Evolutionary conservation across 2,329 filamentous ascomycete species (phyloP), one percentile per base, ranked within the genome.

Genomic region (Penicillium sp.): DNA sequence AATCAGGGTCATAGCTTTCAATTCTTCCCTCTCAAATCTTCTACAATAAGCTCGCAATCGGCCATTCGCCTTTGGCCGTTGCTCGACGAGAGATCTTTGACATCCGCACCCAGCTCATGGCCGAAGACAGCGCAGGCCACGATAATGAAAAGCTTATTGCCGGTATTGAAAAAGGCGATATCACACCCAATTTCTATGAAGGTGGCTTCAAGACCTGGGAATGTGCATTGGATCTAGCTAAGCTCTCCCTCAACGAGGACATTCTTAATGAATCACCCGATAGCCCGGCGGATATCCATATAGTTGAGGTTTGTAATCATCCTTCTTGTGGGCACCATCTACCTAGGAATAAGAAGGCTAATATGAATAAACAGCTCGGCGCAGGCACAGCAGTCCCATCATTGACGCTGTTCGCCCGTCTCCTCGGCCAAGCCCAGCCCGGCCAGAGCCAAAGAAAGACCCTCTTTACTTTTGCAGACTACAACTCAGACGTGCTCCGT

Each of bases 141-240:
- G 63, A 67, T 21, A 73, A 73, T 48, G 71, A 74, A 33, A 62
- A 66, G 32, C 63, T 76, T 21, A 67, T 75, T 34, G 62, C 70
- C 1, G 74, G 76, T 8, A 69, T 82, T 4, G 73, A 76, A 45
- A 70, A 77, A 47, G 76, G 77, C 3, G 80, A 83, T 59, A 72
- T 84, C 47, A 74, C 74, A 39, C 76, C 78, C 24, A 77, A 79
- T 53, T 69, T 84, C 59, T 84, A 84, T 62, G 81, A 84, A 68
- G 81, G 81, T 53, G 81, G 81, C 5, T 83, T 83, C 69, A 84
- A 84, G 61, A 84, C 80, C 17, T 84, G 81, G 81, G 81, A 84
- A 66, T 83, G 81, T 64, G 77, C 79, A 10, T 56, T 82, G 37
- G 80, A 84, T 57, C 71, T 84, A 12, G 79, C 77, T 0, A 73